A percentile compares a stretch with the other conserved stretches of the same genome.
Evolutionary conservation across 768 basidiomycete species (phyloP).

Genomic region (Boletus pseudo-olivaceus): DNA sequence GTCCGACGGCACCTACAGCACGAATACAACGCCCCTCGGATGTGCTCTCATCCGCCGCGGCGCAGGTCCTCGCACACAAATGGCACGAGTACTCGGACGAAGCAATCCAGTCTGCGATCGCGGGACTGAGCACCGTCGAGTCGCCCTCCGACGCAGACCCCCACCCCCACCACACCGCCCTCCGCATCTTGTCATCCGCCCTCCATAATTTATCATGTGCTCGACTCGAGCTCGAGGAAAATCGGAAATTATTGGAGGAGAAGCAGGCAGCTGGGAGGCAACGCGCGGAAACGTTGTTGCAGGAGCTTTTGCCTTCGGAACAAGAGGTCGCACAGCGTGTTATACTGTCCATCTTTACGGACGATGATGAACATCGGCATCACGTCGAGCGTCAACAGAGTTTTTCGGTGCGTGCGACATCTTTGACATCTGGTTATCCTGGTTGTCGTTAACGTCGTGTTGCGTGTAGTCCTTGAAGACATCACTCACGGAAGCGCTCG

Average conservation of each 20-base stretch:
- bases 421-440: neutral
- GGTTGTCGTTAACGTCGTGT: neutral
- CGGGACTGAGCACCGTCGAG: conserved; percentile 43
- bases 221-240: conserved; percentile 63
- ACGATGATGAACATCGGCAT: conserved; percentile 43
- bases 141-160: conserved; percentile 43
- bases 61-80: conserved; percentile 57
- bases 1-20: conserved; percentile 27
- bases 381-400: conserved; percentile 57
- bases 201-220: conserved; percentile 54
- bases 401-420: conserved; percentile 44
- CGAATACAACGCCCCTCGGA: conserved; percentile 14
- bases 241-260: conserved; percentile 48
- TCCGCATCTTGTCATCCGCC: conserved; percentile 69
- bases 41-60: conserved; percentile 24
- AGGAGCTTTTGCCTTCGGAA: conserved; percentile 57
- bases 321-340: conserved; percentile 65
- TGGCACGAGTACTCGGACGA: conserved; percentile 83
- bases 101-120: conserved; percentile 62
- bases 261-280: conserved; percentile 52
- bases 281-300: conserved; percentile 53
- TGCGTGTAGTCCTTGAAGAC: conserved; percentile 40
- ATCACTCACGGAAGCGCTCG: conserved; percentile 45
- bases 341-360: conserved; percentile 59
- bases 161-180: conserved; percentile 63